These are phyloP conservation scores for Mucor racemosus DNA, from an alignment of 371 early-diverging fungal species.

Conservation along the genomic window DNA sequence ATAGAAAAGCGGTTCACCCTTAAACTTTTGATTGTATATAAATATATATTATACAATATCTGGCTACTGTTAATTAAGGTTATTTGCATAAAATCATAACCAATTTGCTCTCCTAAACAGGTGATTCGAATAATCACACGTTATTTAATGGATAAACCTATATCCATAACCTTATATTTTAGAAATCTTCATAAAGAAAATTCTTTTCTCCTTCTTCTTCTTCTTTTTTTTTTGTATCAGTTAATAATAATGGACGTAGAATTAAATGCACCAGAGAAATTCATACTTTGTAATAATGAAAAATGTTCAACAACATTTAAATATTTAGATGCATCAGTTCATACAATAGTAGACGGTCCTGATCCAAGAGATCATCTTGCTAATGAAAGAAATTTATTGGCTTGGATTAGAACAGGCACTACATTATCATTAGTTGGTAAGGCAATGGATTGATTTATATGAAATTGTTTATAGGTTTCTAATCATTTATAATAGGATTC, in stretches of 20 bases:
- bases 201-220: constrained; percentile 8
- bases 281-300: constrained; percentile 39
- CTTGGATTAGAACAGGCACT: constrained; percentile 48
- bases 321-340: constrained; percentile 39
- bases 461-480: not conserved
- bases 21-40: not conserved
- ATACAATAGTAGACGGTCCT: constrained; percentile 45
- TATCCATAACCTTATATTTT: not conserved
- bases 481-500: constrained; percentile 28
- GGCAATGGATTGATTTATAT: not conserved
- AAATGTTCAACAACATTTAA: constrained; percentile 42
- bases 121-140: not conserved
- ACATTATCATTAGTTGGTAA: constrained; percentile 46
- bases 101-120: not conserved
- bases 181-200: not conserved
- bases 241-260: constrained; percentile 24
- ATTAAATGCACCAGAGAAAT: constrained; percentile 34
- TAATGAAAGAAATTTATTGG: constrained; percentile 41
- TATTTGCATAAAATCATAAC: not conserved
- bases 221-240: constrained; percentile 9
- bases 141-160: not conserved
- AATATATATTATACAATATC: not conserved
- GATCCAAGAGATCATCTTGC: constrained; percentile 54
- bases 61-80: not conserved
- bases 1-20: constrained; percentile 1